A percentile compares a stretch with the other conserved stretches of the same genome.
Conservation (phyloP, 2,329 filamentous ascomycete species). For the Colletotrichum sp. region DNA sequence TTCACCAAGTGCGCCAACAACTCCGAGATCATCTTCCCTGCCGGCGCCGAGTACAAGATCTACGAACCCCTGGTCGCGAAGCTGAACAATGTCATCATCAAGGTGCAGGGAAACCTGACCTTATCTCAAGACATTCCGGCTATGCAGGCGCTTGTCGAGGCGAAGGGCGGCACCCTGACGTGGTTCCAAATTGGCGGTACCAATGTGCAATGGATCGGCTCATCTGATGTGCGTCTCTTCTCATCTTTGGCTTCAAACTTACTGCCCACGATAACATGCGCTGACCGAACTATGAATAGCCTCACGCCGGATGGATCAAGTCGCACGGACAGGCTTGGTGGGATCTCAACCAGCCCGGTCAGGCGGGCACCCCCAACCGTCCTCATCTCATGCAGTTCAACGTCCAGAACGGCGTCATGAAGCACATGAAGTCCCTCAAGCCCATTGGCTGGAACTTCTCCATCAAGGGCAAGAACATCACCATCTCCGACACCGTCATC, state of each 20-base stretch:
- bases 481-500: conserved; percentile 42
- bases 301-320: conserved; percentile 44
- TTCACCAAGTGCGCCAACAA: conserved; percentile 40
- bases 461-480: conserved; percentile 42
- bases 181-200: conserved; percentile 43
- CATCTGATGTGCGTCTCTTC: conserved; percentile 31
- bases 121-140: conserved; percentile 43
- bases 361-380: conserved; percentile 40
- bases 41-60: conserved; percentile 47
- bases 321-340: conserved; percentile 51
- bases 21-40: conserved; percentile 39
- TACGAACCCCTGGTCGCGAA: conserved; percentile 42
- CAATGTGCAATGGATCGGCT: conserved; percentile 36
- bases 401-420: conserved; percentile 37
- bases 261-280: neutral
- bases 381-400: conserved; percentile 46
- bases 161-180: conserved; percentile 32
- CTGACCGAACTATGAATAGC: conserved; percentile 5
- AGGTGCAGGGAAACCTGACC: conserved; percentile 46
- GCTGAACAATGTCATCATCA: conserved; percentile 46
- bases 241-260: neutral
- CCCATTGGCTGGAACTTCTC: conserved; percentile 48
- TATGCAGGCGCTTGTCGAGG: conserved; percentile 38
- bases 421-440: conserved; percentile 45
- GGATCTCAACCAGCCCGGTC: conserved; percentile 43